These are phyloP conservation scores for Penicillium canariense DNA, from an alignment of 495 filamentous ascomycete genomes.

Conservation along the genomic window DNA sequence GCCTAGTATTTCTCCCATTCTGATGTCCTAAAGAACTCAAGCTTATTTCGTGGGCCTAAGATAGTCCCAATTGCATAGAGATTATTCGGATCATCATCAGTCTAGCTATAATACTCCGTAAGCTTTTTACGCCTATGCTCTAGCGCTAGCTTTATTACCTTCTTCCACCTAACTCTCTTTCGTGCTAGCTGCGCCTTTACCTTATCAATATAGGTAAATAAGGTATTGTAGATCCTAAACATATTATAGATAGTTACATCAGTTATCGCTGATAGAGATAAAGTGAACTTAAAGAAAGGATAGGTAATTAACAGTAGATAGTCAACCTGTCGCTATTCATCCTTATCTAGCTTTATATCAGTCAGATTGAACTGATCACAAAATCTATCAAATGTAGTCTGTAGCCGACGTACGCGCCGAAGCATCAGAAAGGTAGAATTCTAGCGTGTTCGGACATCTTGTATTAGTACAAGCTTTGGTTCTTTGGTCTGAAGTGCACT, in stretches of 20 bases:
- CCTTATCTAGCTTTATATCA: conserved; percentile 2
- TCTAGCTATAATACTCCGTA: conserved; percentile 14
- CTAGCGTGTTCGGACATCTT: conserved; percentile 17
- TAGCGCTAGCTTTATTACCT: conserved; percentile 12
- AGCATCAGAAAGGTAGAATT: conserved; percentile 14
- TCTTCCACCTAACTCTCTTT: conserved; percentile 12
- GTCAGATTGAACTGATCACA: neutral
- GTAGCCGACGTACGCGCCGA: conserved; percentile 13
- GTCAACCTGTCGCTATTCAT: conserved; percentile 24
- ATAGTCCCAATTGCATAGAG: conserved; percentile 25
- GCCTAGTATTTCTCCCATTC: conserved; percentile 7
- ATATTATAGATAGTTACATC: conserved; percentile 18
- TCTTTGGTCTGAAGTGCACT: too few relatives aligned
- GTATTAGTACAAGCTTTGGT: conserved; percentile 18
- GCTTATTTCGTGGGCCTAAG: conserved; percentile 15
- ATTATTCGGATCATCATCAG: conserved; percentile 3
- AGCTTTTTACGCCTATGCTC: conserved; percentile 11
- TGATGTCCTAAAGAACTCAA: conserved; percentile 21
- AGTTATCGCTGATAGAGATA: conserved; percentile 9
- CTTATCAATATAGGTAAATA: conserved; percentile 10
- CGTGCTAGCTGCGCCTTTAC: neutral
- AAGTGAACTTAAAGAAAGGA: conserved; percentile 17
- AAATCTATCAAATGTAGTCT: conserved; percentile 9
- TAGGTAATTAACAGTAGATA: conserved; percentile 18
- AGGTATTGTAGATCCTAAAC: conserved; percentile 21